Base-by-base conservation (phyloP, 2,329 filamentous ascomycete genomes). In the Clonostachys chloroleuca region DNA sequence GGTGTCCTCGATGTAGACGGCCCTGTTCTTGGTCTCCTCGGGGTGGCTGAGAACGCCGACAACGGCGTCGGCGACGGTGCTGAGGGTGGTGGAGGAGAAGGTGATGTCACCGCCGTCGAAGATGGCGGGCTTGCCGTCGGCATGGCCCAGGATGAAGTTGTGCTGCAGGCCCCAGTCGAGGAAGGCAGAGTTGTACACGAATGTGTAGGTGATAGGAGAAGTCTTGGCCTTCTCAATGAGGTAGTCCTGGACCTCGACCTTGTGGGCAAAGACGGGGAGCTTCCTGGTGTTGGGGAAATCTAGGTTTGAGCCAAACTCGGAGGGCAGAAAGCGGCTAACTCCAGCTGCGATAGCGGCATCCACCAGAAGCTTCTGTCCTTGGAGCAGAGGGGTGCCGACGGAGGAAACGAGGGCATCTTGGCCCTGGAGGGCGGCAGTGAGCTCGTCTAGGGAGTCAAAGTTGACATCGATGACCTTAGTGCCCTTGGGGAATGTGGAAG, bases 281-380 rank as follows among this genome's bases (percentile, higher is more conserved):
- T 61, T 44, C 47, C 65, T 52, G 43, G 61, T 52, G 45, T 70
- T 57, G 9, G 61, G 60, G n/a, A 60, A 48, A 14, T 43, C 35
- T 8, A 62, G 45, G 63, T 72, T 60, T 39, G 57, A 53, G 36
- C 69, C 70, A 44, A 74, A 86, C 50, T 86, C 81, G 3, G 77
- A 77, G 3, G 82, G 81, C 30, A 86, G 62, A 64, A 84, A 81
- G 12, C 80, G 73, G 56, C 80, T 70, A 1, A 86, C 79, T 5
- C 81, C 80, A 5, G 80, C 80, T 4, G 72, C 71, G 24, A 80
- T 65, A 30, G 80, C 75, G 1, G 81, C 83, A 30, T 84, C 75
- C 40, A 84, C 70, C 41, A 85, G 65, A 10, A 72, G 58, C 9
- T 47, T 35, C 46, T 67, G 64, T 14, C 62, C 60, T 18, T 65